These are phyloP conservation scores for Orbilia blumenaviensis DNA, from an alignment of 2,329 filamentous ascomycete species.

Conservation along the genomic window DNA sequence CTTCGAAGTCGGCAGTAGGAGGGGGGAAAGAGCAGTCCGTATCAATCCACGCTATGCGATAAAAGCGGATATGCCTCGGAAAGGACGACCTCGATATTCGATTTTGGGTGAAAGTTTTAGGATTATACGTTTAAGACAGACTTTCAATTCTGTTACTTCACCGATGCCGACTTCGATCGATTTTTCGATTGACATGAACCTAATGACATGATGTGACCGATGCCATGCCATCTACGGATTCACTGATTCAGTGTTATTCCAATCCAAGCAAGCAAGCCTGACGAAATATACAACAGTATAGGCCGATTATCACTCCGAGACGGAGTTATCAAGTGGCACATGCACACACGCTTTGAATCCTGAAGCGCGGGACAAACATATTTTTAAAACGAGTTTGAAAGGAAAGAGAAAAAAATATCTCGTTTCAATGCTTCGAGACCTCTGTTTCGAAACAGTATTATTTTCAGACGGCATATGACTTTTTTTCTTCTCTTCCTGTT, in stretches of 20 bases:
- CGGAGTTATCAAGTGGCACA: neutral
- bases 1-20: constrained; percentile 13
- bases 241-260: neutral
- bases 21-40: constrained; percentile 1
- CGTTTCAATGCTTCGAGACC: constrained; percentile 11
- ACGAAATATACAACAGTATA: too few relatives aligned
- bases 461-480: neutral
- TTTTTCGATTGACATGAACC: neutral
- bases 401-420: neutral
- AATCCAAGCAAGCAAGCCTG: too few relatives aligned
- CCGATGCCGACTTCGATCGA: constrained; percentile 6
- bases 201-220: constrained; percentile 5
- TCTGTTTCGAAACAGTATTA: neutral
- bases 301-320: neutral
- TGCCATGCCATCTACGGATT: constrained; percentile 2
- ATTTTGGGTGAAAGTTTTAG: constrained; percentile 20
- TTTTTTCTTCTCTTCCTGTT: neutral
- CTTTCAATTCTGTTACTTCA: neutral
- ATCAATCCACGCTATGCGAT: constrained; percentile 31
- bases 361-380: constrained; percentile 2
- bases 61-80: constrained; percentile 22
- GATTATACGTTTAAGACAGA: constrained; percentile 48
- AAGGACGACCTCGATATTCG: constrained; percentile 37
- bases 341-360: neutral
- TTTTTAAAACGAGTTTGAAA: constrained; percentile 11